Evolutionary conservation across 805 yeast species (phyloP).

Genomic region (Yarrowia sp.): DNA sequence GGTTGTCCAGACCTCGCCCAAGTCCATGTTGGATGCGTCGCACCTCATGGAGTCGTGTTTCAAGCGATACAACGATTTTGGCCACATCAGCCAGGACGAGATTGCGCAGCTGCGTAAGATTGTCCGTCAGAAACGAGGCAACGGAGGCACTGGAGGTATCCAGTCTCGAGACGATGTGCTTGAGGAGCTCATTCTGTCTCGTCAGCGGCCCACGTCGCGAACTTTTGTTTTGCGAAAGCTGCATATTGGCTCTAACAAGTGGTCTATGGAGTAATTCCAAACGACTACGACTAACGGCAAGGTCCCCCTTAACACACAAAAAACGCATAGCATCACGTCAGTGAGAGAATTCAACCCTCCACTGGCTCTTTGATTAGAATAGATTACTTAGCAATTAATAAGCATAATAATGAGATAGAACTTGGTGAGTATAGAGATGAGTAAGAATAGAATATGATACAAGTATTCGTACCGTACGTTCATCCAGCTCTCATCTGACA

Average conservation of each 20-base stretch:
- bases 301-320: not conserved
- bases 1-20: conserved; percentile 83
- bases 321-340: conserved; percentile 31
- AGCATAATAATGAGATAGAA: conserved; percentile 22
- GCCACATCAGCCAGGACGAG: conserved; percentile 81
- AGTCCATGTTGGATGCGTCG: conserved; percentile 55
- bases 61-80: conserved; percentile 53
- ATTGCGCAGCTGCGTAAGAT: conserved; percentile 77
- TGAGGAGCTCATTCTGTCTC: conserved; percentile 37
- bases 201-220: conserved; percentile 36
- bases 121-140: conserved; percentile 60
- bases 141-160: conserved; percentile 26
- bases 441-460: no score
- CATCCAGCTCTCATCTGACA: no score
- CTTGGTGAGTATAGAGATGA: not conserved
- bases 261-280: conserved; percentile 37
- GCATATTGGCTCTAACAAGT: conserved; percentile 39
- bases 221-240: conserved; percentile 28
- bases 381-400: conserved; percentile 19
- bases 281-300: conserved; percentile 5
- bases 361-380: conserved; percentile 26
- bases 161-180: conserved; percentile 31
- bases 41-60: conserved; percentile 44
- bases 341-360: not conserved
- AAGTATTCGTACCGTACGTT: no score